Base-by-base conservation (phyloP, 1,139 yeast genomes). In the Trichomonascaceae sp. region DNA sequence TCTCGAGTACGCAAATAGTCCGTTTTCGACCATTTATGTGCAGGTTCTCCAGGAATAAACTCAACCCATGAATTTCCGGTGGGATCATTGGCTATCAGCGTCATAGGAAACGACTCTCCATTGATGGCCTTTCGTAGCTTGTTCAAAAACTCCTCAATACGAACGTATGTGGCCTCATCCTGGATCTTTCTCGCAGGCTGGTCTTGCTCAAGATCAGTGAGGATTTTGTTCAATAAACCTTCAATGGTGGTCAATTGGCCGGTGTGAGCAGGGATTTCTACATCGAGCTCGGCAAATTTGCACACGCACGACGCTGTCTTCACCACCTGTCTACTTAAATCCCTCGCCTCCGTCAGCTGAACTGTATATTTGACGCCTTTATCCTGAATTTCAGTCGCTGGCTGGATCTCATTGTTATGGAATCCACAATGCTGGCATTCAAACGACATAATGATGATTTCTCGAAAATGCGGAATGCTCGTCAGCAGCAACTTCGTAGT, bases 1-100 rank as follows among this genome's bases (percentile, higher is more conserved):
- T 89, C 96, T 44, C 89, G 89, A 3, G 95, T 81, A 73, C 99
- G 81, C 63, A 80, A 74, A 70, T 93, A 93, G 63, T 90, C 95
- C 47, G 79, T 77, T 73, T 84, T 86, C 30, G 95, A 80, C 97
- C 98, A 91, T 68, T 90, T 89, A 71, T 89, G 96, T 53, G 87
- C 75, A 12, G 96, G 79, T 68, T 91, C 96, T 55, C 87, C 91
- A 19, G 98, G 98, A 56, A 81, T 72, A 67, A 80, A 90, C 68
- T 90, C 96, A 55, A 95, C 84, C 96, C 97, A 95, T 1, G 98
- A 91, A 73, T 95, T 93, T 19, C 99, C 99, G 0, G 97, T 82
- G 38, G 99, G 98, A 71, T 93, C 99, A 69, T 91, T 97, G 18
- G 90, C 73, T 17, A 81, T 76, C 52, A 95, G 79, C 0, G 96